phyloP scores from a whole-genome alignment of 257 asterid genomes.

The Salvia hispanica region DNA sequence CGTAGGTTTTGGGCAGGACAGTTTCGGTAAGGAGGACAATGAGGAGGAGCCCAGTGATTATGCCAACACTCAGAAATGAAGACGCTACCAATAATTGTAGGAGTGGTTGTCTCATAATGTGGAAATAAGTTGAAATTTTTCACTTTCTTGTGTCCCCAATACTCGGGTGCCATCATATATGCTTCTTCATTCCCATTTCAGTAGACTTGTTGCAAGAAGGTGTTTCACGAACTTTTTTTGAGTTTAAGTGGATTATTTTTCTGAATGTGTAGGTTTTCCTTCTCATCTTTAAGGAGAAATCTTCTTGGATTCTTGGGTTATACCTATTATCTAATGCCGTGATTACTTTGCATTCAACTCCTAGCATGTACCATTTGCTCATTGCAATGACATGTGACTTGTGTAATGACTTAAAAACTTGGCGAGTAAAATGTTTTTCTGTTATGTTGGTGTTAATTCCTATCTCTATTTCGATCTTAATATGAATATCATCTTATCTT shows the following conservation, averaged over 20 bases:
- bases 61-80: constrained; percentile 48
- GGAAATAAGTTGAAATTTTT: constrained; percentile 29
- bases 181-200: neutral
- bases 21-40: constrained; percentile 19
- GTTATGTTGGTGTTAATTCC: no score
- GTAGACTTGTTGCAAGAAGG: constrained; percentile 12
- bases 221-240: neutral
- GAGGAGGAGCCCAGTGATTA: constrained; percentile 43
- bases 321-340: neutral
- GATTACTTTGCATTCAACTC: neutral
- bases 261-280: neutral
- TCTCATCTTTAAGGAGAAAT: neutral
- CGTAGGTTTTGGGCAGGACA: constrained; percentile 27
- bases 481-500: no score
- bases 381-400: no score
- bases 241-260: neutral
- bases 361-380: neutral
- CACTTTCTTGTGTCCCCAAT: constrained; percentile 7
- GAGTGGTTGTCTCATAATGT: constrained; percentile 22
- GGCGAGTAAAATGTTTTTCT: no score
- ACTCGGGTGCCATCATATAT: constrained; percentile 18
- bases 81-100: neutral
- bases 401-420: no score
- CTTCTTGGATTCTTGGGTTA: neutral
- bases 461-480: no score